Base-by-base conservation (phyloP, 805 yeast species). In the Zygoascus ofunaensis region DNA sequence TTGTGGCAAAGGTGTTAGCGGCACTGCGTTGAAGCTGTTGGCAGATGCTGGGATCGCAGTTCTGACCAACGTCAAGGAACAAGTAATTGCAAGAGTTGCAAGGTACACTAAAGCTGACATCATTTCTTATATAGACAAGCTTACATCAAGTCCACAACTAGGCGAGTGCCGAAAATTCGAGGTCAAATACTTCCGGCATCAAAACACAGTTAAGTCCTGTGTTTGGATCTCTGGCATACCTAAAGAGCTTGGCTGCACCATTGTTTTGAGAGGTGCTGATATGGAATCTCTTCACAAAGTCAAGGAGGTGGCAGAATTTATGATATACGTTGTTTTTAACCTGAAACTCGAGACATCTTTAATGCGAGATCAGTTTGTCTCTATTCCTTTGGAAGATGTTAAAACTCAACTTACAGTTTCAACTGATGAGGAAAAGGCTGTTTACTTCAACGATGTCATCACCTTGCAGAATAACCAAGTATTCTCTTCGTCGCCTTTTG, bases 401-500 rank as follows among this genome's bases (percentile, higher is more conserved):
- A 34, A 32, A 22, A 28, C 32, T 19, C 40, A 33, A 5, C 7
- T 4, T 23, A 15, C n/a, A 20, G n/a, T 12, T 19, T 18, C 39
- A 4, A 26, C 19, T 2, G 30, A 37, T 23, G 44, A 43, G 10
- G 32, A 22, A 8, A n/a, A 21, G 5, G 19, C 23, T 41, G 22
- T 15, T 26, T 50, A 44, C 14, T 49, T 48, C 24, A 49, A 52
- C 38, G 59, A 48, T 22, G 20, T 47, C 20, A 46, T 49, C 15
- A 44, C 47, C 24, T 32, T 49, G 10, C 60, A 57, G 26, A 45
- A 37, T 15, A 65, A 66, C n/a, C 65, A 86, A 48, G 65, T 78
- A 3, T 63, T 90, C 22, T 85, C 95, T 2, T 74, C 86, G 0
- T 89, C 97, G 1, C 97, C 98, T 0, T 76, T 87, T 42, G 89